A percentile compares a stretch with the other conserved stretches of the same genome.
These are phyloP conservation scores for Fraxinus anomala DNA, from an alignment of 257 asterid genomes.

Conservation along the genomic window DNA sequence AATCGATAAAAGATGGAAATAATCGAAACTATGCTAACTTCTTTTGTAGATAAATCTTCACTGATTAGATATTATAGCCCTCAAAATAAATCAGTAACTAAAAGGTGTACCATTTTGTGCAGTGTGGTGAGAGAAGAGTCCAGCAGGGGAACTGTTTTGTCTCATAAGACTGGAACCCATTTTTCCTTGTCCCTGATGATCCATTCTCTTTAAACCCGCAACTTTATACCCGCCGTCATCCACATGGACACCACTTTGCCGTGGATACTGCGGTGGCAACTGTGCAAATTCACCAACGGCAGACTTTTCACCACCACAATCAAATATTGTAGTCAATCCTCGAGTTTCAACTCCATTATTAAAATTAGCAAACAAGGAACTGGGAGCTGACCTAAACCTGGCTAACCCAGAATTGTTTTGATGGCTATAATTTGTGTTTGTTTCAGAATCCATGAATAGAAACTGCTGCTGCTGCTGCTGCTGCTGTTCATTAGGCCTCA, in stretches of 20 bases:
- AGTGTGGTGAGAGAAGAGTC: conserved; percentile 53
- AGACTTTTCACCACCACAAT: conserved; percentile 17
- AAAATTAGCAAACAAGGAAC: conserved; percentile 50
- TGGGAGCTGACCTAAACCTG: conserved; percentile 77
- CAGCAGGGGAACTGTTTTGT: conserved; percentile 79
- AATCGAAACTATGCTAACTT: conserved; percentile 7
- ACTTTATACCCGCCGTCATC: conserved; percentile 35
- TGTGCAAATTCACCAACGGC: conserved; percentile 34
- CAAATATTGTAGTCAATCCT: conserved; percentile 46
- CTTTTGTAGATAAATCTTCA: not conserved
- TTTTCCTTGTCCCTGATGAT: conserved; percentile 37
- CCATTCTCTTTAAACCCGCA: conserved; percentile 40
- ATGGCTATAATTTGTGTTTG: conserved; percentile 21
- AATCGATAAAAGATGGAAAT: not conserved
- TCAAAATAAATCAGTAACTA: not conserved
- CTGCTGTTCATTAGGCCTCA: conserved; percentile 25
- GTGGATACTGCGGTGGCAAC: conserved; percentile 80
- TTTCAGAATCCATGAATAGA: conserved; percentile 51
- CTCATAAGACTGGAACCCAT: conserved; percentile 50
- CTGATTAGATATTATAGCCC: not conserved
- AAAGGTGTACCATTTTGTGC: conserved; percentile 57
- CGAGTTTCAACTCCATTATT: conserved; percentile 35
- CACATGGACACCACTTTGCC: conserved; percentile 37
- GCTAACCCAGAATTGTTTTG: conserved; percentile 58
- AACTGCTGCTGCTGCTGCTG: conserved; percentile 10